A percentile compares a stretch with the other conserved stretches of the same genome.
Conservation (phyloP, 176 grass and related monocot species). For the Ananas comosus region DNA sequence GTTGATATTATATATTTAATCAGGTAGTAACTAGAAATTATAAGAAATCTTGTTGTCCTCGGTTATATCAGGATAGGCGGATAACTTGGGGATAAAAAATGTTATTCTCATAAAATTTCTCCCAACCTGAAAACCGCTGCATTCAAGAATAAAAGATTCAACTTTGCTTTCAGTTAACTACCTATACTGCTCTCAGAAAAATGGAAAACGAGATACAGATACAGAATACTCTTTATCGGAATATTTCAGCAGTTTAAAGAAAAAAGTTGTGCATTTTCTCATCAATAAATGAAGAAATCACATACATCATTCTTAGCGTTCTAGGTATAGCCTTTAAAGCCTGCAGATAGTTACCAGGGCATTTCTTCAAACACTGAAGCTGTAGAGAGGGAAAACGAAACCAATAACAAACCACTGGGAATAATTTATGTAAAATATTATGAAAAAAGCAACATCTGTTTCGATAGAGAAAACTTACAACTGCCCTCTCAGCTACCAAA, state of each 20-base stretch:
- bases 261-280: background rate
- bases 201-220: background rate
- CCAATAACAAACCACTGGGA: background rate
- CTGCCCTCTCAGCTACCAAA: conserved; percentile 75
- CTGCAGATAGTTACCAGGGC: conserved; percentile 90
- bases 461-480: conserved; percentile 47
- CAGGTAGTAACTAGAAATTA: too few species aligned
- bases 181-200: background rate
- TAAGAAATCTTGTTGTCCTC: too few species aligned
- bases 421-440: background rate
- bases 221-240: background rate
- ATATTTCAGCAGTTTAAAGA: background rate
- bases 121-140: too few species aligned
- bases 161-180: background rate
- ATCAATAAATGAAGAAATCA: conserved; percentile 12
- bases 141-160: too few species aligned
- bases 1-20: too few species aligned
- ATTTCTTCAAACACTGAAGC: conserved; percentile 96
- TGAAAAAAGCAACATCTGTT: too few species aligned
- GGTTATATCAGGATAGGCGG: too few species aligned
- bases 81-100: too few species aligned
- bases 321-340: conserved; percentile 94
- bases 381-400: conserved; percentile 32
- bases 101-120: too few species aligned
- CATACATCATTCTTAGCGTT: conserved; percentile 97